Evolutionary conservation across 169 alveolate genomes (phyloP), one percentile per base, ranked within the genome.

Genomic region (Eimeria sp.): DNA sequence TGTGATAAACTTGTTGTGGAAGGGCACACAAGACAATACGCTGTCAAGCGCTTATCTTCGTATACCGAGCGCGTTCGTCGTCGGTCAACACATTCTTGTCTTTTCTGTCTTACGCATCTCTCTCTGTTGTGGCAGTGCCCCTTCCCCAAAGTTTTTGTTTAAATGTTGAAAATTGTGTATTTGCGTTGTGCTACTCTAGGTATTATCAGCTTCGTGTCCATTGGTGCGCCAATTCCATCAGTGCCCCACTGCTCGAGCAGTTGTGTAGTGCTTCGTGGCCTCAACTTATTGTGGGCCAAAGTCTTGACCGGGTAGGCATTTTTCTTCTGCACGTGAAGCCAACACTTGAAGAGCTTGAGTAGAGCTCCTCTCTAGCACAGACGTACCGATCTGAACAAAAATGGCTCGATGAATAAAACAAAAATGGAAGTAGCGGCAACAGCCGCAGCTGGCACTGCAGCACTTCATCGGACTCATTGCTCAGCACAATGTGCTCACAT

Each of bases 261-360:
- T 63, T 87, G 94, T 11, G 83, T n/a, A 87, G 34, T 10, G 72
- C 83, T 30, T 61, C 94, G 27, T 87, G 94, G 94, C 94, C 94
- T 6, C 83, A 87, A 18, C 54, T 65, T 16, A 72, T 87, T 47
- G 72, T 7, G 54, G 83, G 83, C 83, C 82, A 51, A 27, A 84
- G 92, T 57, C 92, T 84, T 40, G 51, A 63, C 78, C 72, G 78
- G 78, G 92, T 78, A n/a, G 16, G 88, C 40, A 47, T 25, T 45
- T 25, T 5, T 25, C 45, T 25, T 27, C 14, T n/a, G 11, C 13
- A 20, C 78, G 14, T 67, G 13, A 11, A 30, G 47, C 78, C 47
- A 20, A 14, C 13, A 11, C 22, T 30, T 27, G 78, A 22, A 9
- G 6, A 67, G 10, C 49, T 67, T 30, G 51, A 72, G 45, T 4